Evolutionary conservation across 2,329 filamentous ascomycete species (phyloP).

Genomic region (Diaporthe longicolla): DNA sequence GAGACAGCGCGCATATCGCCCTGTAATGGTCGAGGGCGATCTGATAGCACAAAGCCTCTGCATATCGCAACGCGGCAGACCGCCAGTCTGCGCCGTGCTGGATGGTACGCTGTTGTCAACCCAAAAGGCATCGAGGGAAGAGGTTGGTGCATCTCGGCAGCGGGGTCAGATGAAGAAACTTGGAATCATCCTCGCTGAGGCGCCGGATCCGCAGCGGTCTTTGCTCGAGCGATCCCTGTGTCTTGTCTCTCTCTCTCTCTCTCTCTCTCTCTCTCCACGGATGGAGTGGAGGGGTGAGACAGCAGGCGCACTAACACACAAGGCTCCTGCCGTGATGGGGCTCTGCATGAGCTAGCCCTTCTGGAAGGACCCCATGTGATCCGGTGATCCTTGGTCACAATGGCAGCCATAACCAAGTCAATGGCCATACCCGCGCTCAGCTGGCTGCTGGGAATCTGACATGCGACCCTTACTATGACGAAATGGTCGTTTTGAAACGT

Average conservation of each 20-base stretch:
- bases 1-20: neutral
- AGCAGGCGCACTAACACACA: neutral
- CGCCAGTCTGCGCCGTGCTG: conserved; percentile 10
- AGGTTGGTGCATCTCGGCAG: neutral
- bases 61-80: conserved; percentile 15
- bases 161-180: neutral
- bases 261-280: no score
- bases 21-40: neutral
- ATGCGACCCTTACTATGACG: conserved; percentile 28
- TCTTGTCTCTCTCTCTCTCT: no score
- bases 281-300: conserved; percentile 22
- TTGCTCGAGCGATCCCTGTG: neutral
- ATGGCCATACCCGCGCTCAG: conserved; percentile 16
- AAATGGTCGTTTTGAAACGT: neutral
- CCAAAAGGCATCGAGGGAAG: neutral
- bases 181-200: conserved; percentile 4
- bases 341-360: neutral
- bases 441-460: neutral
- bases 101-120: conserved; percentile 11
- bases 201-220: neutral
- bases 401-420: no score
- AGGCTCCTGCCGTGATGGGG: neutral
- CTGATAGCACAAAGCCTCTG: conserved; percentile 7
- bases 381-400: neutral
- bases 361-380: neutral